Percentiles rank a stretch among this genome's conserved stretches.
Evolutionary conservation across 2,329 filamentous ascomycete species (phyloP).

Genomic region (Orbilia brochopaga): DNA sequence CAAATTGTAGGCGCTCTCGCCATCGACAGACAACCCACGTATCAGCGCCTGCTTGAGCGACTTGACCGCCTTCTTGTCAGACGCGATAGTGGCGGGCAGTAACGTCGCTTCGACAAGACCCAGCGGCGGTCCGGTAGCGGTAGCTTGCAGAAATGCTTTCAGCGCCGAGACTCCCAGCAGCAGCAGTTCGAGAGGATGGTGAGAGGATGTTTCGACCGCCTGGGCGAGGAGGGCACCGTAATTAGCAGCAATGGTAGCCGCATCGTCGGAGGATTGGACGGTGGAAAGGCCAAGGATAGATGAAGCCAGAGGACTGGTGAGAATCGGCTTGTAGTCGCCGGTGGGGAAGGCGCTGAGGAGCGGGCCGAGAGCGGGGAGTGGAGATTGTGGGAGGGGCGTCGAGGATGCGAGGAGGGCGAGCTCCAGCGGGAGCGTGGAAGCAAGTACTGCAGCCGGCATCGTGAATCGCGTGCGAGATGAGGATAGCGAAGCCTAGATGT

Average conservation of each 20-base stretch:
- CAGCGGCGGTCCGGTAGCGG: conserved; percentile 85
- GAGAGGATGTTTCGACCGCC: not conserved
- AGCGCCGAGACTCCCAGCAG: conserved; percentile 72
- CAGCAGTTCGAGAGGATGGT: conserved; percentile 23
- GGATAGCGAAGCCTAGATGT: no score
- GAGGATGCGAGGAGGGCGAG: conserved; percentile 32
- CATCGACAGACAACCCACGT: conserved; percentile 76
- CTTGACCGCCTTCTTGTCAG: conserved; percentile 60
- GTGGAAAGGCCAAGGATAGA: conserved; percentile 9
- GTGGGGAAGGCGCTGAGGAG: conserved; percentile 12
- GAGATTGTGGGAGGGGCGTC: conserved; percentile 18
- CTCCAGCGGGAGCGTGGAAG: conserved; percentile 33
- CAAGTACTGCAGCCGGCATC: conserved; percentile 37
- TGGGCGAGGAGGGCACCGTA: conserved; percentile 21
- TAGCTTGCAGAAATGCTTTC: conserved; percentile 81
- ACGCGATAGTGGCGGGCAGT: conserved; percentile 58
- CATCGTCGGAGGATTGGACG: not conserved
- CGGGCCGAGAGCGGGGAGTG: conserved; percentile 20
- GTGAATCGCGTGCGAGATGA: no score
- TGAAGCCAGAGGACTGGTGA: conserved; percentile 25
- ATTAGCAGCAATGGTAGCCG: not conserved
- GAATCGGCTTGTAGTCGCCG: conserved; percentile 36
- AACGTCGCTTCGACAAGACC: conserved; percentile 63
- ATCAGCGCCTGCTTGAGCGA: conserved; percentile 67
- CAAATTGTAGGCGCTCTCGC: conserved; percentile 81